phyloP scores from a whole-genome alignment of 495 filamentous ascomycete genomes.

The Pseudotulostoma volvatum region DNA sequence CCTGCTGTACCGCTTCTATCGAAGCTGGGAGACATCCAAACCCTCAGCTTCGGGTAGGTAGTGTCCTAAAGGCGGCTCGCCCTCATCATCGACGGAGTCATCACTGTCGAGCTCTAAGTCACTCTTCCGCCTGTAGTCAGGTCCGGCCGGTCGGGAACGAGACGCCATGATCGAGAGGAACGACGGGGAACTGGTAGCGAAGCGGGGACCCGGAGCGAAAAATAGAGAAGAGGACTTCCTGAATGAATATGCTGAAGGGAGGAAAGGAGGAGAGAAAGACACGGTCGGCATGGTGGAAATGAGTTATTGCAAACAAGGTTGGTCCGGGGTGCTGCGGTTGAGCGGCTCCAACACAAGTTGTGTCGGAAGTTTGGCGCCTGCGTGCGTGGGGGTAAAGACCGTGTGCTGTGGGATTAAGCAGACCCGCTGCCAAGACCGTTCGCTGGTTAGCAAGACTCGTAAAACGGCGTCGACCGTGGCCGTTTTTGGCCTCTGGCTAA shows the following conservation, averaged over 20 bases:
- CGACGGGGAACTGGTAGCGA: too few relatives aligned
- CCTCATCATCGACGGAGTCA: constrained; percentile 8
- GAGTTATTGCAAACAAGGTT: neutral
- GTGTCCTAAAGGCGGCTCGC: constrained; percentile 8
- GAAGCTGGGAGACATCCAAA: constrained; percentile 16
- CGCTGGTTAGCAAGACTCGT: constrained; percentile 4
- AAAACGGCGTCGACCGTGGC: constrained; percentile 6
- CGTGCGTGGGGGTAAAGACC: neutral
- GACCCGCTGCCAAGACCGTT: constrained; percentile 3
- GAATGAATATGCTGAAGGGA: neutral
- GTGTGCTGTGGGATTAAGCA: neutral
- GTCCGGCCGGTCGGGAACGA: too few relatives aligned
- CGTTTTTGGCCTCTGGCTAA: constrained; percentile 4
- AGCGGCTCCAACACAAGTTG: neutral
- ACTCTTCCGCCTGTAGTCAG: too few relatives aligned
- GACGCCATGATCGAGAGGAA: too few relatives aligned
- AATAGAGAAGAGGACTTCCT: too few relatives aligned
- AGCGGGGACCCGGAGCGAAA: too few relatives aligned
- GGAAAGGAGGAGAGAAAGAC: neutral
- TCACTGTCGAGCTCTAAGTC: constrained; percentile 8
- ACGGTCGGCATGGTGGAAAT: neutral
- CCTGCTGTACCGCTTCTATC: constrained; percentile 17
- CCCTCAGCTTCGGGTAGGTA: constrained; percentile 10
- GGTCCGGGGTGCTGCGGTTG: neutral
- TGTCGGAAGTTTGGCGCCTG: too few relatives aligned